Evolutionary conservation across 805 yeast species (phyloP).

Genomic region (Nakazawaea anatomiae): DNA sequence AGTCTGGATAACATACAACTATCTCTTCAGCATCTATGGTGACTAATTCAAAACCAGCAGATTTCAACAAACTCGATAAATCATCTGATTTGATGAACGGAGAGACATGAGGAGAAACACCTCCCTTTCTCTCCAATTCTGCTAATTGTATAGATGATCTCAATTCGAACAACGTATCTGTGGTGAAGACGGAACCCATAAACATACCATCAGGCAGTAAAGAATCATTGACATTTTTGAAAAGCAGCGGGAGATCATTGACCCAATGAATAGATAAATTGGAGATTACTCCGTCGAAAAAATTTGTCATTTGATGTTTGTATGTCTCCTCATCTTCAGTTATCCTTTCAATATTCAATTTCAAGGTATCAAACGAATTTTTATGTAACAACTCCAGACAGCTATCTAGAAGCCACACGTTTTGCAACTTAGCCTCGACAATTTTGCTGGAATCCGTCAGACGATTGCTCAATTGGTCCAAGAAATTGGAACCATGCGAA

Average conservation of each 20-base stretch:
- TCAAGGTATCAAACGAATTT: constrained; percentile 31
- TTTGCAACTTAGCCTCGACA: constrained; percentile 47
- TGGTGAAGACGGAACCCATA: constrained; percentile 76
- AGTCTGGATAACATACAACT: constrained; percentile 71
- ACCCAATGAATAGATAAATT: constrained; percentile 80
- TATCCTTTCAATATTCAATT: constrained; percentile 39
- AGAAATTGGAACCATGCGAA: constrained; percentile 58
- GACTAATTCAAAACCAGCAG: constrained; percentile 72
- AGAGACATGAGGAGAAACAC: constrained; percentile 74
- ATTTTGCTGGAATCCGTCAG: constrained; percentile 32
- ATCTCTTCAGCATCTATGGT: constrained; percentile 84
- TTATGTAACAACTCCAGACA: constrained; percentile 46
- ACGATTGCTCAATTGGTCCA: constrained; percentile 15
- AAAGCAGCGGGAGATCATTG: constrained; percentile 69
- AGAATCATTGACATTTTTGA: constrained; percentile 48
- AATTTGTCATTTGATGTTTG: constrained; percentile 31
- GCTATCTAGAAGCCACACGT: constrained; percentile 64
- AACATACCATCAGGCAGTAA: constrained; percentile 78
- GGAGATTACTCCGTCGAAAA: constrained; percentile 67
- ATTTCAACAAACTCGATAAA: constrained; percentile 64
- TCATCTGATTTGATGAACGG: constrained; percentile 78
- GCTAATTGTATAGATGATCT: constrained; percentile 78
- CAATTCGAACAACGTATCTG: constrained; percentile 79
- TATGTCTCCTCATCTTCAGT: constrained; percentile 65
- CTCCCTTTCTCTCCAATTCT: constrained; percentile 73